Evolutionary conservation across 2,329 filamentous ascomycete genomes (phyloP), one percentile per base, ranked within the genome.

Genomic region (Aspergillus caelatus): DNA sequence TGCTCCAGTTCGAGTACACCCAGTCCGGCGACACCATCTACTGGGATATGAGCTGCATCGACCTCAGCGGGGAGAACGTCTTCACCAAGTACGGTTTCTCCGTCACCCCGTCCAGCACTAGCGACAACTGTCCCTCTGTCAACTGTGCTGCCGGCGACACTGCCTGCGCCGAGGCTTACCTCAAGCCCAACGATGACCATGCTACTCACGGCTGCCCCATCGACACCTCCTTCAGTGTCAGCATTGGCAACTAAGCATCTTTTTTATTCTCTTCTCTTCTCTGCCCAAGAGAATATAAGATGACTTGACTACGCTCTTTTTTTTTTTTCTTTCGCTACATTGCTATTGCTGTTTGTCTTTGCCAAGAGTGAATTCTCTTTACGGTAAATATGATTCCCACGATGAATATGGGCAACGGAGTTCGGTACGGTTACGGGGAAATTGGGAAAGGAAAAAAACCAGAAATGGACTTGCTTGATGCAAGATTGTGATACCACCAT

Each of bases 1-100:
- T 81, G 53, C 76, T 80, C n/a, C 79, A 81, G 73, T 80, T 78
- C 67, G 76, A 78, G 67, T 78, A 78, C 71, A 78, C 76, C 58
- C 41, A 71, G 56, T 36, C 62, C 11, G 64, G 64, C 28, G 66
- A 71, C 50, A 75, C 70, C 50, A 74, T 78, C 68, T 78, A 66
- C 72, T 78, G 75, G 72, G 76, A 78, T 67, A 70, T 78, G 59
- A 77, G 74, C 58, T 74, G 71, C 68, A 77, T 78, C 68, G 67
- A 78, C 65, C 68, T 74, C 64, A 66, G 67, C 61, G n/a, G 28
- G 28, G 67, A 69, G 61, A 74, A 74, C 39, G 65, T 67, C 34
- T 77, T 78, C 69, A 68, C 67, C 63, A 68, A 75, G 57, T 61
- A 71, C 58, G 79, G 79, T 58, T 77, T 80, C 68, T 67, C 69